Evolutionary conservation across 306 rosid species (phyloP).

Genomic region (Sphenostylis stenocarpa): DNA sequence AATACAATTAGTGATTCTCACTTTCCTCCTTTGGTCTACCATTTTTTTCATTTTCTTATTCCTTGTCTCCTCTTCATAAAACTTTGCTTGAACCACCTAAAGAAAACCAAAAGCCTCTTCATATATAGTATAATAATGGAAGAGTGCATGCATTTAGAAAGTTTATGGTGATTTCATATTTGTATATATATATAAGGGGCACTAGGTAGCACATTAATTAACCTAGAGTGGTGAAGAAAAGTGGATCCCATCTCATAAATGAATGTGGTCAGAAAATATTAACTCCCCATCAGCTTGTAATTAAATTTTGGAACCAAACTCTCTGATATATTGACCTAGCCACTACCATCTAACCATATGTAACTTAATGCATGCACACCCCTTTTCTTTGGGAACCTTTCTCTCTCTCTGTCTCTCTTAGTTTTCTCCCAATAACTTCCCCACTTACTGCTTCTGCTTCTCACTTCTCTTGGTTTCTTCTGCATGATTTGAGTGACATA

Average conservation of each 20-base stretch:
- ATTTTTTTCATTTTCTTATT: no score
- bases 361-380: background rate
- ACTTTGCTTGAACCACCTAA: no score
- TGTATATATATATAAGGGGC: background rate
- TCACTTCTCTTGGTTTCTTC: no score
- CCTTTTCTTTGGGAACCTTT: background rate
- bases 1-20: no score
- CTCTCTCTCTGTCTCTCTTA: background rate
- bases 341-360: background rate
- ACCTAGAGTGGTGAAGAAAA: background rate
- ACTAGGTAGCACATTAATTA: background rate
- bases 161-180: background rate
- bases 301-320: conserved; percentile 44
- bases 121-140: no score
- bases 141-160: background rate
- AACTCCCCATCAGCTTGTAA: conserved; percentile 29
- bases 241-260: conserved; percentile 31
- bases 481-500: background rate
- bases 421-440: no score
- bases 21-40: no score
- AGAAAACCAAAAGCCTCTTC: no score
- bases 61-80: no score
- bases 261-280: conserved; percentile 32
- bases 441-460: background rate
- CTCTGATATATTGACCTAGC: background rate